These are phyloP conservation scores for Psilocybe tampanensis DNA, from an alignment of 768 basidiomycete genomes.

Conservation along the genomic window DNA sequence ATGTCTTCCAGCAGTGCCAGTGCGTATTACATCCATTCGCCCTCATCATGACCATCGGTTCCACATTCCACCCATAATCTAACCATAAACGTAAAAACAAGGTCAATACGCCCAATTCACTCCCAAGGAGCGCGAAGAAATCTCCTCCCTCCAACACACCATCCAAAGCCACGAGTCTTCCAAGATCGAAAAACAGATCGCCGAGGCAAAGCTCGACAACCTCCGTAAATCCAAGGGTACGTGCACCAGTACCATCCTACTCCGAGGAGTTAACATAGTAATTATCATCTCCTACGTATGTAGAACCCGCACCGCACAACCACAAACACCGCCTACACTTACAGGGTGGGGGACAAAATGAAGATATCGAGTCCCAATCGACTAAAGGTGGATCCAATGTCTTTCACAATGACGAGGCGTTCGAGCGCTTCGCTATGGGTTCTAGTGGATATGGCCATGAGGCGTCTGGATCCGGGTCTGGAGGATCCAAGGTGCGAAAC, in stretches of 20 bases:
- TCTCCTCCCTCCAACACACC: background rate
- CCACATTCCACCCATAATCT: background rate
- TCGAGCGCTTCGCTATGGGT: slow-evolving; percentile 25
- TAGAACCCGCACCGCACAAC: slow-evolving; percentile 18
- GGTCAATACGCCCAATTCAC: background rate
- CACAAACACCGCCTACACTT: slow-evolving; percentile 15
- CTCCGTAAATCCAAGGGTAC: slow-evolving; percentile 15
- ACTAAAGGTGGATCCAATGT: slow-evolving; percentile 8
- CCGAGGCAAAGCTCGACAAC: slow-evolving; percentile 7
- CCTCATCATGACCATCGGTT: too few species aligned
- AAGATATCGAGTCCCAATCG: background rate
- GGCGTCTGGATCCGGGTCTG: background rate
- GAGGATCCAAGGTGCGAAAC: slow-evolving; percentile 10
- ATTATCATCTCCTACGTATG: background rate
- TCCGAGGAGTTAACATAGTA: too few species aligned
- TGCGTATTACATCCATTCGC: too few species aligned
- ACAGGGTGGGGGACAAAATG: too few species aligned
- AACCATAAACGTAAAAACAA: background rate
- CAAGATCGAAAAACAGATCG: slow-evolving; percentile 8
- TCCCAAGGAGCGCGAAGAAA: background rate
- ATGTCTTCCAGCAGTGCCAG: too few species aligned
- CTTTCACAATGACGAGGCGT: slow-evolving; percentile 22
- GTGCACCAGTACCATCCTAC: background rate
- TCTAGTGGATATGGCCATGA: background rate
- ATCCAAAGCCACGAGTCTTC: background rate